phyloP scores from a whole-genome alignment of 192 early-diverging fungal genomes.

The Coemansia interrupta region DNA sequence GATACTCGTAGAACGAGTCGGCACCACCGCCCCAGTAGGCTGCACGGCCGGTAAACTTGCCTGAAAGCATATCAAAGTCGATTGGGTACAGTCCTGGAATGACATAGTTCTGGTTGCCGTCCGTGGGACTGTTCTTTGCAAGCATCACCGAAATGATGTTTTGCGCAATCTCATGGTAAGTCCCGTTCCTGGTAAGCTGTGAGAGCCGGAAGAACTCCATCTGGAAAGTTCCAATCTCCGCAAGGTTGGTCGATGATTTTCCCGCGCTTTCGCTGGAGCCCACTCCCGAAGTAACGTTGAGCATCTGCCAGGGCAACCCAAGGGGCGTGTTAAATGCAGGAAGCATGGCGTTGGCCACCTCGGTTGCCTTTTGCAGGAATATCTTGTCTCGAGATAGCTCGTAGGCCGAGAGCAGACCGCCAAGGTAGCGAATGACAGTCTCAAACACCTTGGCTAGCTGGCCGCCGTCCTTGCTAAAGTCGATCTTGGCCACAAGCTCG shows the following conservation, averaged over 20 bases:
- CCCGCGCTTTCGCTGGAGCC: constrained; percentile 55
- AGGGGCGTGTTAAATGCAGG: constrained; percentile 68
- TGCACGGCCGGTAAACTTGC: constrained; percentile 25
- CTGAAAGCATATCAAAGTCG: constrained; percentile 30
- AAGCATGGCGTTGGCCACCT: constrained; percentile 71
- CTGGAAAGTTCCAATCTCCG: constrained; percentile 83
- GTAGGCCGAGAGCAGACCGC: constrained; percentile 80
- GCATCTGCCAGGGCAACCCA: constrained; percentile 71
- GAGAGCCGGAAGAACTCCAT: constrained; percentile 88
- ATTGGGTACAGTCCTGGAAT: constrained; percentile 45
- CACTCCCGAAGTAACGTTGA: constrained; percentile 57
- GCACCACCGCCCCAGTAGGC: constrained; percentile 75
- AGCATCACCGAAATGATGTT: constrained; percentile 55
- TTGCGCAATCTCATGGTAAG: constrained; percentile 78
- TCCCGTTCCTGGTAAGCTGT: constrained; percentile 69
- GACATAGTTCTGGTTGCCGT: constrained; percentile 27
- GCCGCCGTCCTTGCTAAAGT: constrained; percentile 66
- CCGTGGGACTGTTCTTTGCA: constrained; percentile 20
- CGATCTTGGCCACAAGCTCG: constrained; percentile 61
- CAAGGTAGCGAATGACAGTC: constrained; percentile 83
- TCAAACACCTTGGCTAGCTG: constrained; percentile 75
- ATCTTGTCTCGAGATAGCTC: constrained; percentile 64
- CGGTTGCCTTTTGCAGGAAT: constrained; percentile 69
- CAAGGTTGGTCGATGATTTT: constrained; percentile 47
- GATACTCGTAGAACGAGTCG: constrained; percentile 94